Base-by-base conservation (phyloP, 2,329 filamentous ascomycete genomes). In the Ceratocystis albifundus region DNA sequence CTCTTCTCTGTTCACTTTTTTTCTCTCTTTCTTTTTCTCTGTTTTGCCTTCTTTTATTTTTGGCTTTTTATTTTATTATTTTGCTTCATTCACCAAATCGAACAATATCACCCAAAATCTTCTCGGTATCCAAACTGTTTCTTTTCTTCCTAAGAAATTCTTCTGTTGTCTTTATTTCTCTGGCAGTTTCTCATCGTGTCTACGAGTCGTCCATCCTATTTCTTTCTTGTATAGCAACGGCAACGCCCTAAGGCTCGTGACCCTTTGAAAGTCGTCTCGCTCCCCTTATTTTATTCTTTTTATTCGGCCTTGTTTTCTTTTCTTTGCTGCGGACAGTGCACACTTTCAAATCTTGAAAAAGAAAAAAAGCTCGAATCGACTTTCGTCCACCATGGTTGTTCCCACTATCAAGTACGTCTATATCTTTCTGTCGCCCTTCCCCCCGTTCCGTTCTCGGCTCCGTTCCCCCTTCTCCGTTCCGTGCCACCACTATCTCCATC, bases 391-490 rank as follows among this genome's bases (percentile, higher is more conserved):
- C 75, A 82, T 84, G 79, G 82, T 84, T 73, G 82, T 84, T 76
- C 82, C 82, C 79, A 85, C 82, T 72, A 85, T 85, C 77, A 85
- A 85, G 82, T 85, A 77, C 74, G 82, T 75, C 69, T 20, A 32
- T 45, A 22, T 57, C 41, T 41, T 30, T 25, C 41, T 36, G 15
- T 25, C 46, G 46, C n/a, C 46, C 36, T 41, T 41, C 36, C 10
- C 10, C 36, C 46, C 46, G 46, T 48, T 3, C 17, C 46, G 46
- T 8, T 22, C 46, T 22, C 46, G 17, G 46, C 46, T 48, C 46
- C 46, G 46, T 20, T 20, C 20, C 46, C 46, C 46, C 17, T 48
- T 10, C 46, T 48, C 46, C 46, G 46, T 48, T 48, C 46, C 46
- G 46, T 48, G 8, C 48, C n/a, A 25, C 20, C 50, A 22, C 22